phyloP scores from a whole-genome alignment of 495 filamentous ascomycete genomes.

The Hyaloscypha finlandica region DNA sequence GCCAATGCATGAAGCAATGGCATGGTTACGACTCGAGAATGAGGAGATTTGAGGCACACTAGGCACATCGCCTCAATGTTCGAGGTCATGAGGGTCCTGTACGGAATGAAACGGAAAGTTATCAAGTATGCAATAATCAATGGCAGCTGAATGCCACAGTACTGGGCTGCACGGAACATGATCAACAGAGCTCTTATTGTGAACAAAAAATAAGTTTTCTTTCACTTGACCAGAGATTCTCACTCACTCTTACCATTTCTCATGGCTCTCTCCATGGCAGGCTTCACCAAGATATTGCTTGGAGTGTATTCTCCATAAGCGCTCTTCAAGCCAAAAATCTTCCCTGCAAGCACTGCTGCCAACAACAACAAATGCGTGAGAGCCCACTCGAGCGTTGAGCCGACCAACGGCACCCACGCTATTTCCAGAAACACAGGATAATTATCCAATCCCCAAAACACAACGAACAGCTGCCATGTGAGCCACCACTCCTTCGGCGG shows the following conservation, averaged over 20 bases:
- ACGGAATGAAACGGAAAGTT: too few relatives aligned
- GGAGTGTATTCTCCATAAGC: constrained; percentile 22
- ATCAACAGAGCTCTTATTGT: too few relatives aligned
- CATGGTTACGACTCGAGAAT: too few relatives aligned
- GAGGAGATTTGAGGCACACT: too few relatives aligned
- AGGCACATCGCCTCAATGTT: too few relatives aligned
- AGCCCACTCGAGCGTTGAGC: constrained; percentile 3
- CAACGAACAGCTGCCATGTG: constrained; percentile 8
- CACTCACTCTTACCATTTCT: neutral
- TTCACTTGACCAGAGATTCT: neutral
- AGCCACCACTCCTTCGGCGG: constrained; percentile 7
- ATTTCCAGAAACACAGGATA: constrained; percentile 12
- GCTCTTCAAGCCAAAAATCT: constrained; percentile 8
- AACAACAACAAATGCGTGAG: constrained; percentile 14
- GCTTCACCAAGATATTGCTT: neutral
- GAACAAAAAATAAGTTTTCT: neutral
- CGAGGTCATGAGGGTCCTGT: too few relatives aligned
- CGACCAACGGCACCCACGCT: neutral
- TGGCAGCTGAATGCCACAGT: too few relatives aligned
- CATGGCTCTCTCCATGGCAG: neutral
- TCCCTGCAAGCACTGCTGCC: constrained; percentile 7
- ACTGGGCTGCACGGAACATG: too few relatives aligned
- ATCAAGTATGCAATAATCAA: too few relatives aligned
- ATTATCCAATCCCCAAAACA: constrained; percentile 22
- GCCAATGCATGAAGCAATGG: too few relatives aligned